Conservation (phyloP, 192 early-diverging fungal species). For the Fimicolochytrium jonesii region DNA sequence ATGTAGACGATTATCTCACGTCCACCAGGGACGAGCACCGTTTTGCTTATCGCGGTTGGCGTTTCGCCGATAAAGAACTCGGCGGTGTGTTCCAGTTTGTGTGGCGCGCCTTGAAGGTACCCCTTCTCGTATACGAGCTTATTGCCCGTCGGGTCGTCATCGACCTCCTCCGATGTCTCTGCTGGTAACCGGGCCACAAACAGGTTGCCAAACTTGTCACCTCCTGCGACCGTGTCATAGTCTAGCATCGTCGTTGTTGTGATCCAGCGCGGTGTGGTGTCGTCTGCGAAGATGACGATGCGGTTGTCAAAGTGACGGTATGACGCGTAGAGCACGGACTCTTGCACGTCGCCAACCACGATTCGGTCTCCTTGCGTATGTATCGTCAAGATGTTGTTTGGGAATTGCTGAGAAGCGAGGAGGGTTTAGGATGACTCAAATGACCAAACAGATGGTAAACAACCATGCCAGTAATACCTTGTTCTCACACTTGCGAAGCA, state of each 20-base stretch:
- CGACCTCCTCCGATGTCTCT: constrained; percentile 64
- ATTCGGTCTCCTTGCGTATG: constrained; percentile 80
- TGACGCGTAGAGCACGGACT: constrained; percentile 74
- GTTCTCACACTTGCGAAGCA: constrained; percentile 88
- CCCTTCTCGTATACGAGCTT: constrained; percentile 77
- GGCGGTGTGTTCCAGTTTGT: constrained; percentile 71
- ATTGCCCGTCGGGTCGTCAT: constrained; percentile 83
- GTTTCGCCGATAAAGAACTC: constrained; percentile 89
- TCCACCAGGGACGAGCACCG: constrained; percentile 75
- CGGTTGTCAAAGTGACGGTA: constrained; percentile 72
- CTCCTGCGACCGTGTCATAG: constrained; percentile 87
- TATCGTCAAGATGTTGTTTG: constrained; percentile 65
- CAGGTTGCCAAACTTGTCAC: constrained; percentile 98
- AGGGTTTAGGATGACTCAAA: background rate
- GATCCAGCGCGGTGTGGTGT: constrained; percentile 82
- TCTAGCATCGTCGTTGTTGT: constrained; percentile 78
- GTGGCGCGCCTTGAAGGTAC: constrained; percentile 76
- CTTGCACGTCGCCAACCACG: constrained; percentile 81
- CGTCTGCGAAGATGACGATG: constrained; percentile 90
- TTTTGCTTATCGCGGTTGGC: constrained; percentile 72
- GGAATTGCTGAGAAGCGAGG: constrained; percentile 50
- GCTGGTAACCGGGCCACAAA: constrained; percentile 70
- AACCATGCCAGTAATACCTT: no score
- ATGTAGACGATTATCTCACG: constrained; percentile 88
- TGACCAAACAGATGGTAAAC: background rate